Percentiles rank a stretch among this genome's conserved stretches.
phyloP scores from a whole-genome alignment of 2,329 filamentous ascomycete species.

The Ramularia endophylla region DNA sequence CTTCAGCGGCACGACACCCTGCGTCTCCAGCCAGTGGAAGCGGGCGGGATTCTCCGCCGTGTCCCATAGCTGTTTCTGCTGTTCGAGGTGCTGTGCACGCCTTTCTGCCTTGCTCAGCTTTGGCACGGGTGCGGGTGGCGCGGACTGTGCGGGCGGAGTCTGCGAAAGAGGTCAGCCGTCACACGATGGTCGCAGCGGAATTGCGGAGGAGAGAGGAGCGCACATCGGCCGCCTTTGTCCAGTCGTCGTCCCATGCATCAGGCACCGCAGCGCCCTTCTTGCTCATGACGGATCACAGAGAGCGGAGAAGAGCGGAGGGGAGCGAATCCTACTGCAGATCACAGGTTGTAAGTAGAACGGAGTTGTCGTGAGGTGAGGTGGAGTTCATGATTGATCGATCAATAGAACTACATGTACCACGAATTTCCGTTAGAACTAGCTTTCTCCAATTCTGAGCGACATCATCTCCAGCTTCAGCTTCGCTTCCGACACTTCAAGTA shows the following conservation, averaged over 20 bases:
- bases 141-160: constrained; percentile 29
- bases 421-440: too few species aligned
- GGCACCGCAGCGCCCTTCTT: constrained; percentile 48
- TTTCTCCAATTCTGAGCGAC: too few species aligned
- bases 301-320: too few species aligned
- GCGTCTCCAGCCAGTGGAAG: constrained; percentile 68
- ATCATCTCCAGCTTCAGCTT: too few species aligned
- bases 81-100: constrained; percentile 71
- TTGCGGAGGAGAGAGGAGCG: constrained; percentile 10
- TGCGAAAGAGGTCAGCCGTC: constrained; percentile 19
- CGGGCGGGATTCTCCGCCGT: constrained; percentile 76
- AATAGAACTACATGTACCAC: too few species aligned
- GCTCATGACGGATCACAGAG: constrained; percentile 30
- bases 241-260: constrained; percentile 89
- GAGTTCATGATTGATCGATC: too few species aligned
- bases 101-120: constrained; percentile 70
- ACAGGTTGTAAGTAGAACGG: too few species aligned
- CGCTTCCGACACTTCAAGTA: too few species aligned
- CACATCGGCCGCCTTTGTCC: constrained; percentile 74
- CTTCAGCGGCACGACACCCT: constrained; percentile 56
- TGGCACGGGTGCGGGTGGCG: constrained; percentile 33
- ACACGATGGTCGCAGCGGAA: background rate
- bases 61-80: constrained; percentile 82
- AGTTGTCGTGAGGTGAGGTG: too few species aligned
- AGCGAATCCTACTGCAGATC: too few species aligned